Evolutionary conservation across 768 basidiomycete genomes (phyloP).

Genomic region (Strobilomyces confusus): DNA sequence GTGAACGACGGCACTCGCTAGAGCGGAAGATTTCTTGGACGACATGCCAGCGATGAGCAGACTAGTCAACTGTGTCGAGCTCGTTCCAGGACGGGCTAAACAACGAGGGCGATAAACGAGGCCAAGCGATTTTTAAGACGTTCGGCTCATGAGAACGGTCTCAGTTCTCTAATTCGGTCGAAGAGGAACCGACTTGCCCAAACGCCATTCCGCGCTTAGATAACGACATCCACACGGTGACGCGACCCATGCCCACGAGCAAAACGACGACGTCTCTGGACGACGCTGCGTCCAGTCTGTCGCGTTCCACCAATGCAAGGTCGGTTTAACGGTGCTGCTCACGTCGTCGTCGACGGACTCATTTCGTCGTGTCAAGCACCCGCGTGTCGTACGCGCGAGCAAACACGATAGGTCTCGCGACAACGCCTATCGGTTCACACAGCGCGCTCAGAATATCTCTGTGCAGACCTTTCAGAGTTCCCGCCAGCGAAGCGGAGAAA

Average conservation of each 20-base stretch:
- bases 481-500: slow-evolving; percentile 44
- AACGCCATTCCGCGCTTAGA: slow-evolving; percentile 9
- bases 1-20: neutral
- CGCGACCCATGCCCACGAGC: neutral
- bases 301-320: slow-evolving; percentile 9
- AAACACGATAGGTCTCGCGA: slow-evolving; percentile 15
- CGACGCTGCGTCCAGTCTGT: slow-evolving; percentile 15
- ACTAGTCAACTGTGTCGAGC: neutral
- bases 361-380: slow-evolving; percentile 1
- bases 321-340: neutral
- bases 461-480: slow-evolving; percentile 10
- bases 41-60: slow-evolving; percentile 6
- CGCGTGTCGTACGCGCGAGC: neutral
- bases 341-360: no score
- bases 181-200: neutral
- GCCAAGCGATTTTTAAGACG: neutral
- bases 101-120: no score
- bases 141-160: neutral
- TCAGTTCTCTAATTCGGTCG: neutral
- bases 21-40: neutral
- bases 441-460: neutral
- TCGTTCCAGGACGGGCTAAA: neutral
- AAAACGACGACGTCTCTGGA: neutral
- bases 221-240: slow-evolving; percentile 1
- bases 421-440: neutral